Conservation (phyloP, 73 alveolate species). For the Paramecium sonneborni region DNA sequence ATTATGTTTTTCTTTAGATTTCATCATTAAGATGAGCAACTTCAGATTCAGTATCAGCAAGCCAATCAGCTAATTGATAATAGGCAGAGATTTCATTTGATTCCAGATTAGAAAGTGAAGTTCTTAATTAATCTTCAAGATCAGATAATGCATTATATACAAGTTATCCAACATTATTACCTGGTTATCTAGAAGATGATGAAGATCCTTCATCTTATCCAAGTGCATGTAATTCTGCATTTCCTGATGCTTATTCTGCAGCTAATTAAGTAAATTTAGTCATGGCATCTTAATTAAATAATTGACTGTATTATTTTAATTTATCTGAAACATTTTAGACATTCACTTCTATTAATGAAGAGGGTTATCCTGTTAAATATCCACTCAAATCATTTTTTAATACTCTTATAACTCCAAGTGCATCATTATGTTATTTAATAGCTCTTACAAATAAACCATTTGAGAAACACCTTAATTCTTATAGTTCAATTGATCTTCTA, state of each 20-base stretch:
- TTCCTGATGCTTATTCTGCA: conserved; percentile 52
- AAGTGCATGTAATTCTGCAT: conserved; percentile 56
- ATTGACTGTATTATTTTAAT: conserved; percentile 2
- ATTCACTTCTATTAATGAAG: background rate
- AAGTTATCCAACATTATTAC: conserved; percentile 20
- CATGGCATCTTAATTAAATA: conserved; percentile 37
- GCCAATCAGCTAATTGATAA: conserved; percentile 48
- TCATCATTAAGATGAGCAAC: conserved; percentile 26
- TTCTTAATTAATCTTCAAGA: conserved; percentile 26
- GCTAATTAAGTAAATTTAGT: conserved; percentile 29
- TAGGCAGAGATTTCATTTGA: conserved; percentile 27
- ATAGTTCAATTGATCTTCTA: conserved; percentile 53
- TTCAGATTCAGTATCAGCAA: conserved; percentile 44
- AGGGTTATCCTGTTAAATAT: conserved; percentile 45
- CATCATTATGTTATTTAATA: conserved; percentile 26
- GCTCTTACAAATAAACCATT: conserved; percentile 55
- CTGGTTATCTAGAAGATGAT: background rate
- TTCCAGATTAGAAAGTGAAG: background rate
- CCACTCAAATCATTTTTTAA: conserved; percentile 45
- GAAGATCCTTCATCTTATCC: background rate
- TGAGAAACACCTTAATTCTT: conserved; percentile 40
- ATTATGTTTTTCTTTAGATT: conserved; percentile 10
- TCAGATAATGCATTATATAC: conserved; percentile 37
- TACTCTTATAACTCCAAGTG: background rate
- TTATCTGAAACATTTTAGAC: conserved; percentile 44